Base-by-base conservation (phyloP, 371 early-diverging fungal species). In the Saksenaea oblongispora region DNA sequence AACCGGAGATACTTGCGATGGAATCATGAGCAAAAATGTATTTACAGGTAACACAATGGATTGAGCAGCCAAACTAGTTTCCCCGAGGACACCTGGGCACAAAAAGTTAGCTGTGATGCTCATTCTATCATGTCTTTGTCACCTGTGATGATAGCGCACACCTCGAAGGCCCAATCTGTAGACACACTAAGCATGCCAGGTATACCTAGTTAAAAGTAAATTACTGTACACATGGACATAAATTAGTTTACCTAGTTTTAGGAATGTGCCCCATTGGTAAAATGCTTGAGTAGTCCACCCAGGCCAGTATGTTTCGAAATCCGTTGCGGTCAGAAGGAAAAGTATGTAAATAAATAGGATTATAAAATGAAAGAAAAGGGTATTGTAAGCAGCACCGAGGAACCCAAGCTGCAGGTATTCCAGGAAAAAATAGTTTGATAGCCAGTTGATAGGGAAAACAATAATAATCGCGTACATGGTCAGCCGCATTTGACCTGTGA, bases 81-180 rank as follows among this genome's bases (percentile, higher is more conserved):
- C 65, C 3, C 78, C 80, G 13, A 80, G 56, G 0, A 72, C 73
- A 54, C 80, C 70, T 64, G 22, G 31, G 14, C 5, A 22, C 51
- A 22, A 47, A 11, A 47, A n/a, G 44, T 37, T 41, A 13, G 11
- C 15, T 39, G 3, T 14, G n/a, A 11, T n/a, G 39, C n/a, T 11
- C n/a, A 11, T 5, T 14, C 11, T 11, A 39, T 13, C 39, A 14
- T 39, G 15, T 39, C 39, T 14, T 39, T n/a, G 2, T 56, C 60
- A 67, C 67, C 79, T 18, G 80, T 65, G 17, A 75, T 35, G 11
- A 80, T 64, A n/a, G 78, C 80, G 61, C 80, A 80, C 5, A 80
- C 70, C 67, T 80, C 80, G 56, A 80, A 80, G 0, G 80, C 80
- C 80, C 80, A 80, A 37, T 80, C 80, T 0, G 76, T 75, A 1